Evolutionary conservation across 179 eudicot species (phyloP).

Genomic region (Amaranthus tricolor): DNA sequence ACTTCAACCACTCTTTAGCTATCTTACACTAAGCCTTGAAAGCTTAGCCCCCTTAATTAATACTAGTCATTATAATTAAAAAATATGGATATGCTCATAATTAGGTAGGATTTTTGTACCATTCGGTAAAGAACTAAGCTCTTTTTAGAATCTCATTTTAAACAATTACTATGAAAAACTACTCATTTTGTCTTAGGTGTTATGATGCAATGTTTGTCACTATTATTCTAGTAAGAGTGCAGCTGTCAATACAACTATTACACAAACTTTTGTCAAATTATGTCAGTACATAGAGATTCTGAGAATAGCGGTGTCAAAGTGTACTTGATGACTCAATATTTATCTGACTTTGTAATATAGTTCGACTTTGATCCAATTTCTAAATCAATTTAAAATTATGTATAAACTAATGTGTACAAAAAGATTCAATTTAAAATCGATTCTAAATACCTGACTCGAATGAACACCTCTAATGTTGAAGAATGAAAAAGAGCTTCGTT

Average conservation of each 20-base stretch:
- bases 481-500: background rate
- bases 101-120: conserved; percentile 17
- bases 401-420: no score
- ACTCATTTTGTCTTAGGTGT: conserved; percentile 19
- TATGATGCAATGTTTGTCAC: conserved; percentile 19
- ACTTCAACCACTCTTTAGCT: conserved; percentile 20
- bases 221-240: background rate
- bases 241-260: background rate
- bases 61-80: background rate
- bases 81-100: background rate
- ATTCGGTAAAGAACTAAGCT: conserved; percentile 10
- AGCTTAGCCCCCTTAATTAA: conserved; percentile 2
- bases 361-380: no score
- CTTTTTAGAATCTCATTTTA: conserved; percentile 1
- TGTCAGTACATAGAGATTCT: no score
- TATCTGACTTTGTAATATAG: no score
- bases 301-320: no score
- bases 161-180: background rate
- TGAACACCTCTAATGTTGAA: background rate
- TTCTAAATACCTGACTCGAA: no score
- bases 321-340: no score
- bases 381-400: no score
- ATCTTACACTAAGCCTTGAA: background rate
- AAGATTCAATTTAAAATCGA: no score
- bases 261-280: no score